Evolutionary conservation across 163 green algal genomes (phyloP).

Genomic region (Scenedesmus sp.): DNA sequence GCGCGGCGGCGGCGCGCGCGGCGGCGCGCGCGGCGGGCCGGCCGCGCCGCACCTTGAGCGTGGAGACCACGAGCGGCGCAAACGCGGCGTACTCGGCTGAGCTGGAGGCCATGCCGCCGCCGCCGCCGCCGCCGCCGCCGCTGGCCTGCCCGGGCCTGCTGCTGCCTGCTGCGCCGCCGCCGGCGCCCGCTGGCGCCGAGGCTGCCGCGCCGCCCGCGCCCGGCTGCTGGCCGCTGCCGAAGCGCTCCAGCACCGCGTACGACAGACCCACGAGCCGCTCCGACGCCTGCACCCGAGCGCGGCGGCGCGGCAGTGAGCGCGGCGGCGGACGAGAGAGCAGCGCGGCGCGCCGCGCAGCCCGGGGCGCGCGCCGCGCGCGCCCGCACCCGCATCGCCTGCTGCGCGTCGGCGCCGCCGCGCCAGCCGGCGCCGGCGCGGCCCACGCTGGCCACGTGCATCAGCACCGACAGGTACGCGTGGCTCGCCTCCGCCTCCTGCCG

Average conservation of each 20-base stretch:
- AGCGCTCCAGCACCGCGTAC: constrained; percentile 66
- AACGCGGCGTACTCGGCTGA: constrained; percentile 74
- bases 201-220: constrained; percentile 12
- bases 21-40: not conserved
- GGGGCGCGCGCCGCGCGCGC: not conserved
- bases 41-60: constrained; percentile 59
- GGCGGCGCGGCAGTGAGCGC: too few relatives aligned
- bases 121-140: constrained; percentile 22
- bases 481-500: constrained; percentile 88
- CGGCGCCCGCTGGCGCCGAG: constrained; percentile 11
- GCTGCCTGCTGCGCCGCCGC: constrained; percentile 15
- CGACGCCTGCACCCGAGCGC: constrained; percentile 43
- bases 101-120: constrained; percentile 60
- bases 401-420: not conserved
- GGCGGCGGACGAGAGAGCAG: too few relatives aligned
- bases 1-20: not conserved
- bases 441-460: constrained; percentile 74
- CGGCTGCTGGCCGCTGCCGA: constrained; percentile 31
- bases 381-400: constrained; percentile 8
- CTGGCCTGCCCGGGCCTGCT: constrained; percentile 23
- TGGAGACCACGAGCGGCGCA: constrained; percentile 76
- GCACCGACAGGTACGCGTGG: constrained; percentile 86
- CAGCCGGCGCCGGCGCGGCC: not conserved
- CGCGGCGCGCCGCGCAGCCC: too few relatives aligned
- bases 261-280: constrained; percentile 64